Percentiles rank a stretch among this genome's conserved stretches.
phyloP scores from a whole-genome alignment of 495 filamentous ascomycete species.

The Daldinia decipiens region DNA sequence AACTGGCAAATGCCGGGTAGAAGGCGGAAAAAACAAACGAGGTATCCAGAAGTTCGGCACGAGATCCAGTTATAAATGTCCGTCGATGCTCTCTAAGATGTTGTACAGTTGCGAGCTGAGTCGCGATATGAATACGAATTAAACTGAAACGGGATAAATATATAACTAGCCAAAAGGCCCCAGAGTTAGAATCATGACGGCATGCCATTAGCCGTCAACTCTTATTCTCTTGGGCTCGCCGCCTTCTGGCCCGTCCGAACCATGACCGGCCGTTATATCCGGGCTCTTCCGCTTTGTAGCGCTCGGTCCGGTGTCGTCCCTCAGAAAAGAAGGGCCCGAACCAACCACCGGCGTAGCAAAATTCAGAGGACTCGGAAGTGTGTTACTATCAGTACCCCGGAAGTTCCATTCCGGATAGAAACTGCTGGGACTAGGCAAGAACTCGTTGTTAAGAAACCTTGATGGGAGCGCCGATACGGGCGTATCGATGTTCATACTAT shows the following conservation, averaged over 20 bases:
- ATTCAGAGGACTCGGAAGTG: slow-evolving; percentile 88
- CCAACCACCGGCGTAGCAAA: slow-evolving; percentile 87
- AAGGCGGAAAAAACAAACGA: slow-evolving; percentile 24
- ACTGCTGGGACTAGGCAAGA: slow-evolving; percentile 85
- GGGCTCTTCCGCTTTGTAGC: slow-evolving; percentile 60
- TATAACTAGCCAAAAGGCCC: neutral
- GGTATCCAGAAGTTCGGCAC: slow-evolving; percentile 34
- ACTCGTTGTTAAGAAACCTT: slow-evolving; percentile 83
- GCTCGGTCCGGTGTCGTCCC: slow-evolving; percentile 57
- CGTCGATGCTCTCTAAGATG: slow-evolving; percentile 32
- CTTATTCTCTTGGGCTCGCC: slow-evolving; percentile 57
- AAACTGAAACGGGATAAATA: neutral
- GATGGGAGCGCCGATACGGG: slow-evolving; percentile 97
- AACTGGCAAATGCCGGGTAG: slow-evolving; percentile 30
- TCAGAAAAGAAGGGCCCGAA: slow-evolving; percentile 73
- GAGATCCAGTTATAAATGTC: slow-evolving; percentile 14
- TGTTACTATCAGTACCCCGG: slow-evolving; percentile 74
- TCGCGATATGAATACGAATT: slow-evolving; percentile 27
- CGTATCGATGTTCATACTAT: slow-evolving; percentile 85
- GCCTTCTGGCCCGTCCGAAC: slow-evolving; percentile 49
- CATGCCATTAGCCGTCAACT: slow-evolving; percentile 47
- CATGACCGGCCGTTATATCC: slow-evolving; percentile 51
- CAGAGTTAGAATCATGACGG: neutral
- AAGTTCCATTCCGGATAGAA: slow-evolving; percentile 94
- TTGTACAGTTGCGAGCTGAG: slow-evolving; percentile 31